Base-by-base conservation (phyloP, 1,284 basidiomycete genomes). In the Malassezia caprae region DNA sequence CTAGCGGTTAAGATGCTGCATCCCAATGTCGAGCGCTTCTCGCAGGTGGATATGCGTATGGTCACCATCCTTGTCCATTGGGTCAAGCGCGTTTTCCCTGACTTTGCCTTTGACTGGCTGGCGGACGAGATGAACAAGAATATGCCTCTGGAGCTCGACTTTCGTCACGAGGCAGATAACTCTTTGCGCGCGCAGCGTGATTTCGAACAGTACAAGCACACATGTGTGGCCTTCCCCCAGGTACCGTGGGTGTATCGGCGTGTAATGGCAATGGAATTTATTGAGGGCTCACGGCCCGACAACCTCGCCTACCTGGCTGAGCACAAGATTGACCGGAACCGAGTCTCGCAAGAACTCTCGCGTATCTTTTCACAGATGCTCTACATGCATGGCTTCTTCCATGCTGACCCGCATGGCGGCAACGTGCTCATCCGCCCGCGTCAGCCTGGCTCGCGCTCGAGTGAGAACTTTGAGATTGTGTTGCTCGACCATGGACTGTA, bases 1-100 rank as follows among this genome's bases (percentile, higher is more conserved):
- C 89, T 93, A n/a, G 94, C 94, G 11, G 85, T 98, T 56, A 99
- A 99, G 82, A 75, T 98, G 42, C 93, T 98, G 80, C 94, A 98
- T 75, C 90, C 94, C 4, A 87, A 88, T 73, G 80, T 99, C 3
- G 84, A 86, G 44, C 90, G 96, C 69, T 99, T 96, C 74, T 88
- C 85, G 56, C 82, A 87, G 78, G 87, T 96, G 17, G 90, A 96
- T 67, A 84, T 87, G 45, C 56, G 63, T 54, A 74, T 72, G 53
- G 79, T 80, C 21, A 80, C 76, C 50, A 61, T 76, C 21, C 72
- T 77, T 46, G 75, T 82, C 55, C 83, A 84, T 24, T 86, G 88
- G 81, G 86, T 98, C 65, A 94, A 93, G 73, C 82, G 83, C 60
- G 83, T 88, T 78, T 80, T 82, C 61, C 81, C 81, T 0, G 82